Percentiles rank a stretch among this genome's conserved stretches.
These are phyloP conservation scores for Coemansia sp. DNA, from an alignment of 192 early-diverging fungal genomes.

Conservation along the genomic window DNA sequence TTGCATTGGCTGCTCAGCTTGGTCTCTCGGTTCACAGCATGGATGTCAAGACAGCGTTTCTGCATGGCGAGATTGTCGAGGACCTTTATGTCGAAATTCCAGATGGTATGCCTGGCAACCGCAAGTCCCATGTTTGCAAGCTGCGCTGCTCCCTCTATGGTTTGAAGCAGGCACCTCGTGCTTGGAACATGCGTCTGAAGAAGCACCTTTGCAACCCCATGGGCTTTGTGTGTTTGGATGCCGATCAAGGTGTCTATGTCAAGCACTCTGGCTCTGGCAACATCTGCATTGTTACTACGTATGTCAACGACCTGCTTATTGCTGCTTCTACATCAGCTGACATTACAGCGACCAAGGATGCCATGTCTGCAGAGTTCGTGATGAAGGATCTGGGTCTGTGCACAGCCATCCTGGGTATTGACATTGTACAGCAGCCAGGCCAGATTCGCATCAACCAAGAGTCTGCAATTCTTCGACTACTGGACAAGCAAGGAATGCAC, in stretches of 20 bases:
- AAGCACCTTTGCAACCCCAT: background rate
- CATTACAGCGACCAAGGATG: background rate
- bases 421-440: background rate
- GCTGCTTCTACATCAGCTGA: background rate
- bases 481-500: no score
- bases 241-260: background rate
- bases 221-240: background rate
- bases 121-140: background rate
- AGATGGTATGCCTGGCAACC: background rate
- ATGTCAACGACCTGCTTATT: background rate
- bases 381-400: no score
- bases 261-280: background rate
- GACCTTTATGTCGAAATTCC: conserved; percentile 4
- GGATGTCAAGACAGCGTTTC: background rate
- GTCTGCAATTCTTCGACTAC: no score
- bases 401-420: background rate
- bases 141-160: background rate
- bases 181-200: background rate
- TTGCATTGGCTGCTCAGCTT: background rate
- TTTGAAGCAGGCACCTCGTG: background rate
- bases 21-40: background rate
- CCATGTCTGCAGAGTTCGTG: background rate
- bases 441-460: background rate
- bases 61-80: conserved; percentile 1
- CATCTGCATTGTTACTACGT: background rate